Base-by-base conservation (phyloP, 2,329 filamentous ascomycete species). In the Penicillium brevicompactum region DNA sequence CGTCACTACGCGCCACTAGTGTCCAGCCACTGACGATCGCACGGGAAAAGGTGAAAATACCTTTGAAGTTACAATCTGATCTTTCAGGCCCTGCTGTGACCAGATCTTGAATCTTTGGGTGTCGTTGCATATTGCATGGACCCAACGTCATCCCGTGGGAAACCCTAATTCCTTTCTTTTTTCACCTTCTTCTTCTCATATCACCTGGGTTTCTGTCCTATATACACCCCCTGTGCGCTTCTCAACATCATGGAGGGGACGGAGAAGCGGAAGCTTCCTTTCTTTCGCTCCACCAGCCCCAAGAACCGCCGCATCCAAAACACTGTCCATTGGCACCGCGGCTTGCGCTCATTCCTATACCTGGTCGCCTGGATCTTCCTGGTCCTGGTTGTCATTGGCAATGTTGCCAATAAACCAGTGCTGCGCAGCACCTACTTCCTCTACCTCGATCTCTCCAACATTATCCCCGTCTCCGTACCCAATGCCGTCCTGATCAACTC, bases 401-500 rank as follows among this genome's bases (percentile, higher is more conserved):
- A 90, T 74, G 87, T 87, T 50, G 81, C 80, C 65, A 79, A 85
- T 65, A 82, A 81, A 54, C 68, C 80, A 14, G 82, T 89, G 6
- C 79, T 92, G 32, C 83, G 82, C 56, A 77, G 85, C 55, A 90
- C 90, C 64, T 96, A 89, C 77, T 94, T 97, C 74, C 88, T 95
- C 74, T 88, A 87, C 65, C 84, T 97, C 66, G 84, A 96, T 74
- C 82, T 97, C 46, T 84, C 89, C 63, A 84, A 95, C 67, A 88
- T 97, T 70, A 87, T 96, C 53, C 89, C 89, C 0, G 78, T 85
- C 32, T 85, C 84, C 5, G 83, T 90, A 14, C 87, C 88, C 41
- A 88, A 92, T 70, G 85, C 86, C 9, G 76, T 82, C 22, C 81
- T 96, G 44, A 88, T 96, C 74, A 96, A 96, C 78, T 91, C 87